These are phyloP conservation scores for Pelargonium cotyledonis DNA, from an alignment of 441 rosid genomes.

Conservation along the genomic window DNA sequence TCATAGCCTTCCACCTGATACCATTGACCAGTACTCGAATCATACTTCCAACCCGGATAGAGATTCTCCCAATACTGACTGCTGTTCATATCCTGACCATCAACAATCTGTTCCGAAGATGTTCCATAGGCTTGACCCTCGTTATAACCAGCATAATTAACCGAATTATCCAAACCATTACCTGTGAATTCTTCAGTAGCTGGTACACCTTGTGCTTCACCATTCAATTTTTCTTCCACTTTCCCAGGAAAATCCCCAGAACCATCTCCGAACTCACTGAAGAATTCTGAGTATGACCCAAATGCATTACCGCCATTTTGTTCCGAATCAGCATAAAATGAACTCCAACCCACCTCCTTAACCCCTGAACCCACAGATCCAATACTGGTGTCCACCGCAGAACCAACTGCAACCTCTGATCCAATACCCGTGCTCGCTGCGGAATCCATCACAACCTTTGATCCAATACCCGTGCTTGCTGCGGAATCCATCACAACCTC, in stretches of 20 bases:
- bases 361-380: constrained; percentile 41
- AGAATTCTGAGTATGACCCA: constrained; percentile 65
- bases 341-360: constrained; percentile 86
- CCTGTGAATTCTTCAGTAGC: constrained; percentile 22
- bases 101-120: constrained; percentile 27
- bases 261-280: constrained; percentile 45
- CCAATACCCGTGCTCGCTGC: neutral
- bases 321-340: constrained; percentile 58
- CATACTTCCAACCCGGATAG: constrained; percentile 97
- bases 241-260: constrained; percentile 35
- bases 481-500: neutral
- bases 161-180: constrained; percentile 32
- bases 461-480: too few species aligned
- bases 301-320: constrained; percentile 44
- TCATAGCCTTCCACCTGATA: constrained; percentile 57
- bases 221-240: constrained; percentile 22
- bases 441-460: constrained; percentile 19
- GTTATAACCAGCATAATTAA: constrained; percentile 34
- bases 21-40: constrained; percentile 73
- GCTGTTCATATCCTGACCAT: constrained; percentile 46
- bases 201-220: constrained; percentile 14
- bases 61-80: constrained; percentile 68
- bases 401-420: constrained; percentile 22
- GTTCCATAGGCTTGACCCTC: constrained; percentile 35
- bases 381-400: neutral